Percentiles rank a stretch among this genome's conserved stretches.
Evolutionary conservation across 2,329 filamentous ascomycete genomes (phyloP).

Genomic region (Fusarium solani-melongenae): DNA sequence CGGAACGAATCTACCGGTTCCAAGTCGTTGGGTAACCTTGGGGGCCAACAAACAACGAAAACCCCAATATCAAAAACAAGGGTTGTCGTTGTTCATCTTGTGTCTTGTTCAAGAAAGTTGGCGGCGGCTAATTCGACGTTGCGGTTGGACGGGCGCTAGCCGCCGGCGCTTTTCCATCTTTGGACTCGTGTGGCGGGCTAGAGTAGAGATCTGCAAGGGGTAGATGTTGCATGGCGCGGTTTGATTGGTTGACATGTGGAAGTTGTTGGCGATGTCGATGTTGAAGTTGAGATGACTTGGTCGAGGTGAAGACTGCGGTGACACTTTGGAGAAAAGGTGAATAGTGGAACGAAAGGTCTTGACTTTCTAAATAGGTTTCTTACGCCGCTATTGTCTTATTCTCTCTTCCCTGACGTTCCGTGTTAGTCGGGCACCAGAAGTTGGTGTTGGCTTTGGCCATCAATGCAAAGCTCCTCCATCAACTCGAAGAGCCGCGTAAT

Average conservation of each 20-base stretch:
- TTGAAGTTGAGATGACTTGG: neutral
- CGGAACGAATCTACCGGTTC: neutral
- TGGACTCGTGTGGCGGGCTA: constrained; percentile 9
- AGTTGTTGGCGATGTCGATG: constrained; percentile 10
- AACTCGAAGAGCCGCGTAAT: too few species aligned
- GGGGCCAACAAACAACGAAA: neutral
- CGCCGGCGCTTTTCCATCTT: constrained; percentile 9
- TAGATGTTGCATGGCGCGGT: neutral
- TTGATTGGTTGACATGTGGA: constrained; percentile 18
- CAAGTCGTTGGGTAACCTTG: neutral
- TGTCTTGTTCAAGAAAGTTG: neutral
- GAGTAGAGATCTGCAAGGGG: constrained; percentile 23
- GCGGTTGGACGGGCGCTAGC: constrained; percentile 19
- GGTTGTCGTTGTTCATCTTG: neutral
- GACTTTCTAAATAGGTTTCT: neutral
- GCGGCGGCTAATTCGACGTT: constrained; percentile 20
- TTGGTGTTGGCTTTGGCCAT: neutral
- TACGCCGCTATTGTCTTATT: neutral
- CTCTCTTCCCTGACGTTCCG: neutral
- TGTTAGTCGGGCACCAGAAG: neutral
- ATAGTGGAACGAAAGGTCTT: neutral
- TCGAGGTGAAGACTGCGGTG: neutral
- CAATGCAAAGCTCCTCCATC: neutral
- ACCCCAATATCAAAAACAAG: neutral
- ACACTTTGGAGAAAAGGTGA: neutral